Base-by-base conservation (phyloP, 2,329 filamentous ascomycete genomes). In the Sarocladium oryzae region DNA sequence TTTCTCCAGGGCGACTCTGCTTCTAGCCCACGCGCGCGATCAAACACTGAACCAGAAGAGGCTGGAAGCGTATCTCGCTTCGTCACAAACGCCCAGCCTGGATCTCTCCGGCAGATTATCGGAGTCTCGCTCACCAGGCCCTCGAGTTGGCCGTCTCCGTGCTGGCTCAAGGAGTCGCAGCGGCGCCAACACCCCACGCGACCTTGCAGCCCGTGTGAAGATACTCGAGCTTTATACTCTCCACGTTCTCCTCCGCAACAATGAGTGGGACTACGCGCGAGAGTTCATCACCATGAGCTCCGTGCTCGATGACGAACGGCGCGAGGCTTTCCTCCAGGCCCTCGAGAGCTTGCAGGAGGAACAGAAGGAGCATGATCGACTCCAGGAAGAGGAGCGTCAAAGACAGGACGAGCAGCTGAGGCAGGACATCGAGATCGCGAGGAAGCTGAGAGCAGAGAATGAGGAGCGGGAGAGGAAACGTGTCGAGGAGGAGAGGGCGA, bases 151-250 rank as follows among this genome's bases (percentile, higher is more conserved):
- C 55, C 63, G 73, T 28, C 69, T 70, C 54, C 68, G 68, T 45
- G 77, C 76, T 18, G 70, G 70, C 2, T 73, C 75, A 16, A 75
- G 69, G 56, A 72, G 70, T 30, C 61, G 71, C 15, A 81, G 79
- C 54, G 89, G 88, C 53, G 84, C 89, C 36, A 84, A 89, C 63
- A 95, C 89, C 0, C 89, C 89, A 0, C 83, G 88, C 55, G 89
- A 95, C 63, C 79, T 96, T 32, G 85, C 88, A 58, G 84, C 89
- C 4, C 81, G 90, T 41, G 84, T 96, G 56, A 95, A 95, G 71
- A 88, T 99, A 37, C 81, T 99, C 49, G 93, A 99, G 69, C 77
- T 99, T 8, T 99, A 96, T 67, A 95, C 90, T 1, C 78, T 99
- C 4, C 93, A 99, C 63, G 89, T 97, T 7, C 81, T 99, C n/a